Evolutionary conservation across 768 basidiomycete genomes (phyloP).

Genomic region (Suillus cothurnatus): DNA sequence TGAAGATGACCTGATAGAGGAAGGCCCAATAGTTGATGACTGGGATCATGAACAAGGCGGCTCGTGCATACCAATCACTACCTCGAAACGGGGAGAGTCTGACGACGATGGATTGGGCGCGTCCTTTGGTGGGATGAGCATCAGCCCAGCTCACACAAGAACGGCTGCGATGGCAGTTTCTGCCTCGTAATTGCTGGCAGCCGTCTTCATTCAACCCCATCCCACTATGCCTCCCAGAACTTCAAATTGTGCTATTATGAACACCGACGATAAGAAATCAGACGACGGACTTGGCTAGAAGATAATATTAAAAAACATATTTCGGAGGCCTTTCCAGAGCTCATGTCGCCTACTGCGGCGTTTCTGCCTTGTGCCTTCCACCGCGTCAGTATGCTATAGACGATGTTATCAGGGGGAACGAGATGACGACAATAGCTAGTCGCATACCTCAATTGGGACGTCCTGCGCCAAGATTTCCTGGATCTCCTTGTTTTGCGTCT

Average conservation of each 20-base stretch:
- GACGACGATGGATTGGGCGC: constrained; percentile 60
- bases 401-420: neutral
- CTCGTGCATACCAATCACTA: constrained; percentile 25
- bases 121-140: constrained; percentile 83
- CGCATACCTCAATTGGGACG: neutral
- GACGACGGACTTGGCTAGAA: neutral
- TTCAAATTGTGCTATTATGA: neutral
- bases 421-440: neutral
- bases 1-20: constrained; percentile 52
- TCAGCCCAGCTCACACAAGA: constrained; percentile 59
- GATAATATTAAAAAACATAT: constrained; percentile 4
- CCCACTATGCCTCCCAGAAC: neutral
- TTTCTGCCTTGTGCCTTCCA: constrained; percentile 3
- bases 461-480: neutral
- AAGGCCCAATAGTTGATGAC: constrained; percentile 26
- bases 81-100: constrained; percentile 21
- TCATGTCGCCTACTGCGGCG: constrained; percentile 4
- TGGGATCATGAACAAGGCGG: constrained; percentile 5
- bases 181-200: neutral
- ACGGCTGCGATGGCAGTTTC: constrained; percentile 15
- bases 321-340: constrained; percentile 8
- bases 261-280: neutral
- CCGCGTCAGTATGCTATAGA: neutral
- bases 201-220: neutral
- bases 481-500: neutral